Evolutionary conservation across 1,284 basidiomycete genomes (phyloP).

Genomic region (Rhizopogon hawkerae): DNA sequence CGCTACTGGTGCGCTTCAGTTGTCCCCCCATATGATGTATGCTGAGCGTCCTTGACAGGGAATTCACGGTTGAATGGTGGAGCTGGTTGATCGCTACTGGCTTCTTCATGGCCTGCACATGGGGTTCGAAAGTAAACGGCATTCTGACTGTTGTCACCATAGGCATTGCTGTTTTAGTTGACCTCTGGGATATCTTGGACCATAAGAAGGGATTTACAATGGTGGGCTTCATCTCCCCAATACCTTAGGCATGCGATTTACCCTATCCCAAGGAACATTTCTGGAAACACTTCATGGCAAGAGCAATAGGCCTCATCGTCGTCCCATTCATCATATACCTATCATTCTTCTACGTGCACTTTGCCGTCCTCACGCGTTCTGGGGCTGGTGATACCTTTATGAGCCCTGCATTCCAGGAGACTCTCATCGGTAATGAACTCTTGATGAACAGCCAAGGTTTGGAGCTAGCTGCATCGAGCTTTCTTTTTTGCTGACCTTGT

Average conservation of each 20-base stretch:
- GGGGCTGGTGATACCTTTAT: slow-evolving; percentile 96
- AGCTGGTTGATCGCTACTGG: slow-evolving; percentile 89
- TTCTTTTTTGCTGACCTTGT: slow-evolving; percentile 6
- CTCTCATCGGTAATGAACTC: slow-evolving; percentile 86
- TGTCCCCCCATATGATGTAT: slow-evolving; percentile 7
- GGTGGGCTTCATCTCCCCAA: slow-evolving; percentile 40
- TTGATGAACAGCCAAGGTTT: slow-evolving; percentile 83
- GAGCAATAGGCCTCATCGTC: slow-evolving; percentile 81
- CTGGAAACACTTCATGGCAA: slow-evolving; percentile 81
- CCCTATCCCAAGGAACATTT: slow-evolving; percentile 67
- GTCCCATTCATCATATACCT: slow-evolving; percentile 88
- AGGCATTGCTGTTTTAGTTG: slow-evolving; percentile 85
- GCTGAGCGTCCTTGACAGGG: slow-evolving; percentile 37
- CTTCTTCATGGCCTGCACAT: slow-evolving; percentile 87
- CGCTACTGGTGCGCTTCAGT: slow-evolving; percentile 66
- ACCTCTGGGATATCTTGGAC: slow-evolving; percentile 94
- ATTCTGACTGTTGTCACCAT: slow-evolving; percentile 87
- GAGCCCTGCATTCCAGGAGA: slow-evolving; percentile 98
- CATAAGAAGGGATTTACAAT: slow-evolving; percentile 75
- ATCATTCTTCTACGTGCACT: slow-evolving; percentile 95
- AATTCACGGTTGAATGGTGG: slow-evolving; percentile 90
- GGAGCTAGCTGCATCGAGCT: slow-evolving; percentile 1
- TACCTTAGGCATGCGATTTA: background rate
- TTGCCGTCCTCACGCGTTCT: slow-evolving; percentile 81
- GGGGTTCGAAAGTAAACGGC: slow-evolving; percentile 98